These are phyloP conservation scores for Ophiobolus disseminans DNA, from an alignment of 2,329 filamentous ascomycete genomes.

Conservation along the genomic window DNA sequence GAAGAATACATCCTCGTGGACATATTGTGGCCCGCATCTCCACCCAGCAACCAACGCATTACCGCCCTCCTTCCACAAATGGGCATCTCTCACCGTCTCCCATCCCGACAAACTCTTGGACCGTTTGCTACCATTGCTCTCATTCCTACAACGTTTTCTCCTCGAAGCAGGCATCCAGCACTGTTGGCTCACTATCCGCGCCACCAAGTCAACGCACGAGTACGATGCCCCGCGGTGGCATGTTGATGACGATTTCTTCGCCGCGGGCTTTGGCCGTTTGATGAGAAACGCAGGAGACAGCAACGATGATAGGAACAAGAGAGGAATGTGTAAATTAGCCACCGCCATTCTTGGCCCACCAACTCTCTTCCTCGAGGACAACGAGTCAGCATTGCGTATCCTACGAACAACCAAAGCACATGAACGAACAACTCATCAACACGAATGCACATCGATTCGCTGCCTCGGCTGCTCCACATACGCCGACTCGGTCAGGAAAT, in stretches of 20 bases:
- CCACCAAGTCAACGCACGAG: constrained; percentile 52
- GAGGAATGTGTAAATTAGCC: constrained; percentile 56
- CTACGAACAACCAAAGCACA: constrained; percentile 38
- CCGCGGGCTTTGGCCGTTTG: not conserved
- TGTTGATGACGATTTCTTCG: constrained; percentile 59
- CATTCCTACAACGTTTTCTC: constrained; percentile 51
- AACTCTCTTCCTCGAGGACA: constrained; percentile 52
- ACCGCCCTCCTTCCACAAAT: constrained; percentile 45
- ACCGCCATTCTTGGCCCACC: constrained; percentile 56
- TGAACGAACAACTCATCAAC: constrained; percentile 36
- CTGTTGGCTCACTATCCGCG: constrained; percentile 60
- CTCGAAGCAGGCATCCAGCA: constrained; percentile 45
- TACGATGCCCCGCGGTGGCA: constrained; percentile 59
- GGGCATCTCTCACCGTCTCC: constrained; percentile 46
- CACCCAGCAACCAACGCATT: constrained; percentile 8
- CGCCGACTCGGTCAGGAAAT: constrained; percentile 49
- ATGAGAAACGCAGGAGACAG: not conserved
- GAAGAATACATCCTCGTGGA: constrained; percentile 32
- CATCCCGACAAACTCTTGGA: constrained; percentile 37
- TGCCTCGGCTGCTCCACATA: constrained; percentile 55
- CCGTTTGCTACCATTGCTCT: constrained; percentile 51
- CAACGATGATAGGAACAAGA: constrained; percentile 3
- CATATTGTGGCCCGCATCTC: constrained; percentile 34
- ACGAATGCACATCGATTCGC: constrained; percentile 53
- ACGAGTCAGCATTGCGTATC: constrained; percentile 41